Percentiles rank a stretch among this genome's conserved stretches.
Conservation (phyloP, 2,329 filamentous ascomycete species). For the Fusarium globosum region DNA sequence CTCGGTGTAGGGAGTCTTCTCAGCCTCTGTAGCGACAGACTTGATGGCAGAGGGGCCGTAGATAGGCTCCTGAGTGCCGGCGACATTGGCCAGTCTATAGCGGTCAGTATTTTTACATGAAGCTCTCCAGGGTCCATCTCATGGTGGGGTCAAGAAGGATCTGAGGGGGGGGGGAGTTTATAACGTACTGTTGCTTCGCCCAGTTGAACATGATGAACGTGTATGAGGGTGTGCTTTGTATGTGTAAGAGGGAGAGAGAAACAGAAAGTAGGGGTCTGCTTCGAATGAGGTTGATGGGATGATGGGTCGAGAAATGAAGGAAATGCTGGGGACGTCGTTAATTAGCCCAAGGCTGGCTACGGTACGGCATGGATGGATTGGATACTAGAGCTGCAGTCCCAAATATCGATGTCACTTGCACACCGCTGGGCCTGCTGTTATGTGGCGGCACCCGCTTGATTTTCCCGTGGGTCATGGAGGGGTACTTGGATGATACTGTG, state of each 20-base stretch:
- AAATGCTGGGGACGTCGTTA: constrained; percentile 34
- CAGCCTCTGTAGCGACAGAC: constrained; percentile 84
- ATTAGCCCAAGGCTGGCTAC: constrained; percentile 22
- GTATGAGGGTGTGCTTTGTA: not conserved
- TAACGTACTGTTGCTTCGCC: constrained; percentile 86
- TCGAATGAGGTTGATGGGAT: constrained; percentile 23
- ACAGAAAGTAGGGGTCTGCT: not conserved
- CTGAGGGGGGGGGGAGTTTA: constrained; percentile 5
- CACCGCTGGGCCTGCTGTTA: constrained; percentile 29
- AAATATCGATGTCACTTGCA: constrained; percentile 36
- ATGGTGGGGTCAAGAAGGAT: constrained; percentile 20
- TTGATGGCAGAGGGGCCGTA: constrained; percentile 91
- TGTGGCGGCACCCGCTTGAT: constrained; percentile 25
- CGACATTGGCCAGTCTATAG: constrained; percentile 77
- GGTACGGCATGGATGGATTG: not conserved
- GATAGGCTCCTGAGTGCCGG: constrained; percentile 95
- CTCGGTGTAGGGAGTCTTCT: constrained; percentile 83
- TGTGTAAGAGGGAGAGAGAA: not conserved
- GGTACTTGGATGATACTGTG: constrained; percentile 29
- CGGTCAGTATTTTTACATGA: constrained; percentile 35
- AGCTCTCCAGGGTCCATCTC: constrained; percentile 8
- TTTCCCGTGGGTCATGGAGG: constrained; percentile 21
- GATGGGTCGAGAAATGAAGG: constrained; percentile 39
- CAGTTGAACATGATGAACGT: constrained; percentile 83
- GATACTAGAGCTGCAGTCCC: constrained; percentile 5